These are phyloP conservation scores for Pseudocercospora eumusae DNA, from an alignment of 2,329 filamentous ascomycete species.

Conservation along the genomic window DNA sequence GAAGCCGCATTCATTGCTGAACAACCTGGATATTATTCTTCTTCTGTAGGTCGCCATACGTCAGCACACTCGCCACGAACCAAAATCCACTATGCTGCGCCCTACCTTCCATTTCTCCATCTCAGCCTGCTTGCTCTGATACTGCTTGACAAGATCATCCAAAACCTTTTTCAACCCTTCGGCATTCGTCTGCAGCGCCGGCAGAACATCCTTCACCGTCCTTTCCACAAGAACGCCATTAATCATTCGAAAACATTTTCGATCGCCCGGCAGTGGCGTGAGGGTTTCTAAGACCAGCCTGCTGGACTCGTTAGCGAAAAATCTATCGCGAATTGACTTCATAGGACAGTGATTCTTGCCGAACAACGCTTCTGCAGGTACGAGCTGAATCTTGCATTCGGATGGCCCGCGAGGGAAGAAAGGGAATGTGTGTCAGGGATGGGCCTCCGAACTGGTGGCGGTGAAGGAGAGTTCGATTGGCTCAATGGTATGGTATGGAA, in stretches of 20 bases:
- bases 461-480: conserved; percentile 42
- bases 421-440: not conserved
- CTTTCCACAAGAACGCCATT: conserved; percentile 94
- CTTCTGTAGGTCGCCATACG: conserved; percentile 57
- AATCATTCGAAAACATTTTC: conserved; percentile 98
- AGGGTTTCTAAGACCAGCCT: conserved; percentile 95
- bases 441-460: conserved; percentile 23
- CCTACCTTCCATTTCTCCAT: conserved; percentile 98
- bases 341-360: not conserved
- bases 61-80: not conserved
- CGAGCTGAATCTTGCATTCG: not conserved
- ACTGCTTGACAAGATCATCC: conserved; percentile 93
- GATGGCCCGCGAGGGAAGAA: conserved; percentile 4
- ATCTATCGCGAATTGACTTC: not conserved
- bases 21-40: conserved; percentile 89
- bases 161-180: conserved; percentile 92
- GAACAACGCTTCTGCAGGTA: conserved; percentile 1
- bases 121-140: conserved; percentile 90
- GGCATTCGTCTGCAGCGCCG: conserved; percentile 87
- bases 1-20: conserved; percentile 54
- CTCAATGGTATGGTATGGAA: conserved; percentile 9
- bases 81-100: conserved; percentile 15
- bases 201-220: conserved; percentile 89
- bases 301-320: conserved; percentile 49
- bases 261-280: conserved; percentile 74